Evolutionary conservation across 140 eudicot species (phyloP).

Genomic region (Senecio squalidus): DNA sequence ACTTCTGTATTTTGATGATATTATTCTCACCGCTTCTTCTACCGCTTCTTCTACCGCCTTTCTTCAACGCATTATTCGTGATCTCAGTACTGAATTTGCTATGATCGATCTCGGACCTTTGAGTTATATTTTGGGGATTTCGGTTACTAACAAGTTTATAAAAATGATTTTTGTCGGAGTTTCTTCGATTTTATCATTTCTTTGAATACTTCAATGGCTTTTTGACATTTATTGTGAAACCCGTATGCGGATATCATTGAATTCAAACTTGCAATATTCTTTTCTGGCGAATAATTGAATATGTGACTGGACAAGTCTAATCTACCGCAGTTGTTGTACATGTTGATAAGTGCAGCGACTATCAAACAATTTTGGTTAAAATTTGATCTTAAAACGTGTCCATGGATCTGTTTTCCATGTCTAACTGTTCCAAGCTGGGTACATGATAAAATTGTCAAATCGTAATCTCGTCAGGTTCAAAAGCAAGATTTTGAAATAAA

Average conservation of each 20-base stretch:
- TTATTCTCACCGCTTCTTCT: no score
- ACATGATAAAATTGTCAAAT: conserved; percentile 52
- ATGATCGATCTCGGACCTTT: no score
- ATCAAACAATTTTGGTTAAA: conserved; percentile 38
- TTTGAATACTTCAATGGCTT: conserved; percentile 34
- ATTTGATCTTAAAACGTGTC: conserved; percentile 29
- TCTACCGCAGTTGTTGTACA: conserved; percentile 67
- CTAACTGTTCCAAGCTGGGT: conserved; percentile 48
- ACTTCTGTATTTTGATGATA: no score
- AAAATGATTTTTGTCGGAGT: conserved; percentile 49
- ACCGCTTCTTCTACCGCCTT: no score
- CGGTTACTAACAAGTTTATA: conserved; percentile 55
- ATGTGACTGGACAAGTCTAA: conserved; percentile 31
- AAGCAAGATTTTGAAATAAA: conserved; percentile 35
- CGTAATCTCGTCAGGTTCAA: conserved; percentile 55
- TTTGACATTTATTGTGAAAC: conserved; percentile 44
- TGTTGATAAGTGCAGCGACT: conserved; percentile 53
- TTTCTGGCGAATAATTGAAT: conserved; percentile 22
- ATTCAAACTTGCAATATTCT: conserved; percentile 46
- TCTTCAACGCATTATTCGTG: no score
- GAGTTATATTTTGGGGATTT: no score
- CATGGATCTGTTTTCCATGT: conserved; percentile 62
- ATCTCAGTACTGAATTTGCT: no score
- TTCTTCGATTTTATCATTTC: conserved; percentile 32
- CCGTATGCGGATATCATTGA: conserved; percentile 69